Evolutionary conservation across 495 filamentous ascomycete genomes (phyloP).

Genomic region (Articulospora tetracladia): DNA sequence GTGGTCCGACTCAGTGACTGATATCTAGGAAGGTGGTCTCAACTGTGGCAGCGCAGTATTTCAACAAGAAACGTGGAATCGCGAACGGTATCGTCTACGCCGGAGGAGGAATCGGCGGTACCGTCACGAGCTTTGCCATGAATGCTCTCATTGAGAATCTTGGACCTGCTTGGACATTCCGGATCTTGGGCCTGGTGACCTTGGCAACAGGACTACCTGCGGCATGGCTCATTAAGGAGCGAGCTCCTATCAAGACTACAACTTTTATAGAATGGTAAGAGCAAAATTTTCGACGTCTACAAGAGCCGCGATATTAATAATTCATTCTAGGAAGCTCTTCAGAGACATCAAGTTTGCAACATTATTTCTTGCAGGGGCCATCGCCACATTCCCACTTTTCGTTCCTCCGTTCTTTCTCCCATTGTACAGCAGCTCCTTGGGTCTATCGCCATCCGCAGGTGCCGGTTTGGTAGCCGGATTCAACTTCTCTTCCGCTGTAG

Average conservation of each 20-base stretch:
- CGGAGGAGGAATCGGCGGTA: constrained; percentile 70
- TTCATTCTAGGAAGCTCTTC: constrained; percentile 38
- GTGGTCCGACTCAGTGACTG: not conserved
- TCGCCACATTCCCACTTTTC: constrained; percentile 58
- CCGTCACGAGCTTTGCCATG: constrained; percentile 55
- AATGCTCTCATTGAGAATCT: constrained; percentile 59
- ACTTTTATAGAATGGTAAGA: constrained; percentile 48
- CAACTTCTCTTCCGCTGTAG: constrained; percentile 59
- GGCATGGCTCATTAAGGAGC: constrained; percentile 53
- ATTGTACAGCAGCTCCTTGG: constrained; percentile 37
- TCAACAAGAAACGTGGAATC: constrained; percentile 65
- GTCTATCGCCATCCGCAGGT: constrained; percentile 62
- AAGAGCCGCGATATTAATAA: not conserved
- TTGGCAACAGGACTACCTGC: constrained; percentile 43
- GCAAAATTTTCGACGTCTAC: not conserved
- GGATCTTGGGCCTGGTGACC: constrained; percentile 56
- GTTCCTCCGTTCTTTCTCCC: constrained; percentile 60
- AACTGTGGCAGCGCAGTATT: constrained; percentile 65
- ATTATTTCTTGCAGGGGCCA: constrained; percentile 49
- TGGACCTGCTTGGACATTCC: constrained; percentile 62
- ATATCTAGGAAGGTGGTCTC: constrained; percentile 35
- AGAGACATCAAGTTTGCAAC: constrained; percentile 43
- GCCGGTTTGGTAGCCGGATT: constrained; percentile 70
- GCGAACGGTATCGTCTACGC: constrained; percentile 71
- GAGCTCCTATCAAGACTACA: constrained; percentile 36